These are phyloP conservation scores for Silene coronaria DNA, from an alignment of 179 eudicot genomes.

Conservation along the genomic window DNA sequence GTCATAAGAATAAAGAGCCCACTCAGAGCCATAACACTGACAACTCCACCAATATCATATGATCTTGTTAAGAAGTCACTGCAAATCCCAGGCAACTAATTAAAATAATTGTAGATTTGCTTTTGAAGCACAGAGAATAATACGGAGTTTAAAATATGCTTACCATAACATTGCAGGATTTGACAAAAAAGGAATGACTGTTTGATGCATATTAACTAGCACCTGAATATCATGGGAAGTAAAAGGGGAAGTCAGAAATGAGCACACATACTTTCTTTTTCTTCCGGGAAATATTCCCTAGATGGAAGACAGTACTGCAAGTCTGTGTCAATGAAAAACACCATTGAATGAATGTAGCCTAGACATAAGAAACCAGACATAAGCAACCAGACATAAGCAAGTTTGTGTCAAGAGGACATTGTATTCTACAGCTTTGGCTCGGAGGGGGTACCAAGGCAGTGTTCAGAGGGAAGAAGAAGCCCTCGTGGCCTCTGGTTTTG, in stretches of 20 bases:
- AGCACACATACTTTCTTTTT: neutral
- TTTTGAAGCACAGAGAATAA: neutral
- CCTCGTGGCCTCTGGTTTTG: too few species aligned
- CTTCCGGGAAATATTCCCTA: neutral
- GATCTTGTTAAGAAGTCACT: constrained; percentile 95
- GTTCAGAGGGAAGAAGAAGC: too few species aligned
- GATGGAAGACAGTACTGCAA: neutral
- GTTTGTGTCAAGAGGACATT: constrained; percentile 1
- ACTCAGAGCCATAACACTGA: constrained; percentile 92
- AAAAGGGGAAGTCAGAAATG: constrained; percentile 1
- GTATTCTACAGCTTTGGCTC: neutral
- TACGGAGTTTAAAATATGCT: constrained; percentile 13
- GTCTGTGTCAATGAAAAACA: neutral
- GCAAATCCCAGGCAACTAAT: constrained; percentile 33
- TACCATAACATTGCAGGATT: constrained; percentile 81
- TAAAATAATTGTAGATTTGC: neutral
- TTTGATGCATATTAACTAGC: constrained; percentile 67
- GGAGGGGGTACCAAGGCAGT: too few species aligned
- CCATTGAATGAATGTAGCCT: neutral
- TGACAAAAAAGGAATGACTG: constrained; percentile 74
- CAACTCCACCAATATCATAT: constrained; percentile 92
- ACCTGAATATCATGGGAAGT: constrained; percentile 46
- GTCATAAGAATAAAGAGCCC: constrained; percentile 88
- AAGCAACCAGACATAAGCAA: neutral
- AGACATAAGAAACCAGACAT: neutral